Conservation (phyloP, 2,329 filamentous ascomycete species). For the Chrysoporthe deuterocubensis region DNA sequence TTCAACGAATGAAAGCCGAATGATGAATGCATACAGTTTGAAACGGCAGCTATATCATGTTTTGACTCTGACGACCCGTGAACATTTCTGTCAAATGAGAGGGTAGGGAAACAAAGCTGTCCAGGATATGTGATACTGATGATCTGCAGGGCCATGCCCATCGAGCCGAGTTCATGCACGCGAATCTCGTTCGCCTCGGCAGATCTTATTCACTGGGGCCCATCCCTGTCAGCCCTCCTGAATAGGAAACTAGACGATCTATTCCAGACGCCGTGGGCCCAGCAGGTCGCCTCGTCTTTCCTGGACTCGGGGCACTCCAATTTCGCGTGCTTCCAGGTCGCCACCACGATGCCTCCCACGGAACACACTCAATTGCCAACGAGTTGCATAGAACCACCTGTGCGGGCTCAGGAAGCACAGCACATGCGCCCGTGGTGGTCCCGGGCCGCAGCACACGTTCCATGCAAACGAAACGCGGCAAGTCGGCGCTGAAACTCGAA, state of each 20-base stretch:
- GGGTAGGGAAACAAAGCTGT: not conserved
- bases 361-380: no score
- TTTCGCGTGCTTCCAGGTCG: not conserved
- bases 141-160: constrained; percentile 10
- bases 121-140: constrained; percentile 6
- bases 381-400: no score
- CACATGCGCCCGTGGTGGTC: no score
- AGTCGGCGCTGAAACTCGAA: no score
- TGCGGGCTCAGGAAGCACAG: no score
- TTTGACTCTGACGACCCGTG: not conserved
- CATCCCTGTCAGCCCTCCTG: not conserved
- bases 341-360: no score
- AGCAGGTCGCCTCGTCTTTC: not conserved
- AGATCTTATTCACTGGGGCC: not conserved
- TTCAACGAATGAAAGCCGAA: constrained; percentile 10
- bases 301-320: not conserved
- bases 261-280: not conserved
- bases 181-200: not conserved
- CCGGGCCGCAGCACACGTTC: no score
- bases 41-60: not conserved
- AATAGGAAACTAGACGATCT: not conserved
- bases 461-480: no score
- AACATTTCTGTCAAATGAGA: not conserved
- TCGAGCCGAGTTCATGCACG: not conserved
- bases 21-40: not conserved